phyloP scores from a whole-genome alignment of 345 rosid species.

The Erodium maritimum region DNA sequence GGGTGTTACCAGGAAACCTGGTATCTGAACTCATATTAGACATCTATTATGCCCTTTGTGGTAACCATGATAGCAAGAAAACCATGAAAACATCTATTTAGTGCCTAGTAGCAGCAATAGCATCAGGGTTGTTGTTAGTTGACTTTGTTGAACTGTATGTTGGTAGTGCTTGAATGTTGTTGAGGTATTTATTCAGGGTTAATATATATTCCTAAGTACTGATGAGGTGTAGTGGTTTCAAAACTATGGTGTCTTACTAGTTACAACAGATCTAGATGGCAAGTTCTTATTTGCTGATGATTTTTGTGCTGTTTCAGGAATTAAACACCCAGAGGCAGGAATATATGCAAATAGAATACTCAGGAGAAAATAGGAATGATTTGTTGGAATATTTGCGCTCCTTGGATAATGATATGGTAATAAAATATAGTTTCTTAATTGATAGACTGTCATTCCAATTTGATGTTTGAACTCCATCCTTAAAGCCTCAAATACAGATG shows the following conservation, averaged over 20 bases:
- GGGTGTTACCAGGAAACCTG: not conserved
- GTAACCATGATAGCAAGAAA: no score
- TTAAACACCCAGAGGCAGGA: slow-evolving; percentile 46
- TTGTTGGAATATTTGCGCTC: slow-evolving; percentile 81
- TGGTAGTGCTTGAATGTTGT: no score
- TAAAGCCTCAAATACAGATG: not conserved
- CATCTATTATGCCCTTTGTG: no score
- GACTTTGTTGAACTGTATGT: no score
- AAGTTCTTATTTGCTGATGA: not conserved
- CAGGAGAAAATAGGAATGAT: slow-evolving; percentile 48
- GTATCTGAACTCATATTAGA: no score
- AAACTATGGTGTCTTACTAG: no score
- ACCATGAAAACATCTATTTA: no score
- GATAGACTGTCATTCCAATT: not conserved
- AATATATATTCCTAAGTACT: not conserved
- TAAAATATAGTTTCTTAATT: not conserved
- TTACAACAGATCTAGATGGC: not conserved
- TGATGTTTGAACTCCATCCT: not conserved
- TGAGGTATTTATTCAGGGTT: not conserved
- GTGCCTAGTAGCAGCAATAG: no score
- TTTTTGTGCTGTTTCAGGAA: slow-evolving; percentile 37
- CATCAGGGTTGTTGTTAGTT: not conserved
- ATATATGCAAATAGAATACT: slow-evolving; percentile 33
- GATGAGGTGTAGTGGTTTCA: no score
- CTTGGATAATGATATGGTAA: slow-evolving; percentile 66